phyloP scores from a whole-genome alignment of 345 rosid species.

The Reutealis trisperma region DNA sequence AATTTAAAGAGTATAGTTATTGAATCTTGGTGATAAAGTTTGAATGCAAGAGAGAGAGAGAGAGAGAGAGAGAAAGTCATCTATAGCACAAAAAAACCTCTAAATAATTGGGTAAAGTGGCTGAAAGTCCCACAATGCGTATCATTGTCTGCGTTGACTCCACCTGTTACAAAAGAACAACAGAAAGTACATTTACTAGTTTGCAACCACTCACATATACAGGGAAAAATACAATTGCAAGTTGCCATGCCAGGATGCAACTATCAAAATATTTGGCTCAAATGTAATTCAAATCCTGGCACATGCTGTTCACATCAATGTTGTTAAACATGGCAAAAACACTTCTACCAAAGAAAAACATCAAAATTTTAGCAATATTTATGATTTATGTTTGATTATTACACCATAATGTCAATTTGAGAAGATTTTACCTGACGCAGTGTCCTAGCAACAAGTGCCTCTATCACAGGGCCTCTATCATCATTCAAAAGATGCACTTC shows the following conservation, averaged over 20 bases:
- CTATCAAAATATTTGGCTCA: background rate
- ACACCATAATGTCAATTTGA: conserved; percentile 15
- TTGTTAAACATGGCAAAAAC: background rate
- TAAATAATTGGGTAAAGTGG: conserved; percentile 88
- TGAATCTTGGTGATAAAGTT: background rate
- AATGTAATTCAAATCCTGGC: background rate
- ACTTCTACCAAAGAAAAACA: background rate
- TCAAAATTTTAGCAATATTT: background rate
- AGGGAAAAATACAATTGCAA: background rate
- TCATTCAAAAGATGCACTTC: conserved; percentile 99
- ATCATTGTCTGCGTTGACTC: conserved; percentile 98
- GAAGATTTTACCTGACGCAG: conserved; percentile 76
- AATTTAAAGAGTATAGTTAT: conserved; percentile 9
- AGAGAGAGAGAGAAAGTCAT: conserved; percentile 4
- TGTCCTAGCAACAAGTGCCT: conserved; percentile 97
- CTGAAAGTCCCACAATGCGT: conserved; percentile 98
- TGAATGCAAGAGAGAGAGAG: background rate
- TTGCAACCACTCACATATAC: background rate
- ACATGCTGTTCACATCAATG: background rate
- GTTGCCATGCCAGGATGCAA: background rate
- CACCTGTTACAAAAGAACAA: conserved; percentile 53
- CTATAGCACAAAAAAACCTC: conserved; percentile 53
- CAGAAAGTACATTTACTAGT: background rate
- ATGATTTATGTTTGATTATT: background rate
- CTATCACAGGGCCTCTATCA: conserved; percentile 98